Conservation (phyloP, 2,329 filamentous ascomycete species). For the Aspergillus texensis region DNA sequence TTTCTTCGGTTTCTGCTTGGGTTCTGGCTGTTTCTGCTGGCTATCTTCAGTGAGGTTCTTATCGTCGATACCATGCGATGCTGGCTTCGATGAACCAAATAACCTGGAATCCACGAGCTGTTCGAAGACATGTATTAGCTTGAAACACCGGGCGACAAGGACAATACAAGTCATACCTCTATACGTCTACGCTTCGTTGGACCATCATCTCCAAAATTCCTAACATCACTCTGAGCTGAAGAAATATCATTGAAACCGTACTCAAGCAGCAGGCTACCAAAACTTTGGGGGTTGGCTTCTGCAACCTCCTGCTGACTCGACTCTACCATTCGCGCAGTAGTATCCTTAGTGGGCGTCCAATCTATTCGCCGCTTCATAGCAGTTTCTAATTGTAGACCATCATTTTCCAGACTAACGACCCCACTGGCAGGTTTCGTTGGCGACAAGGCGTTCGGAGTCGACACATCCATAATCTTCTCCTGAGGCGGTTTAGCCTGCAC, state of each 20-base stretch:
- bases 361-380: constrained; percentile 61
- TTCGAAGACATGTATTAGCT: constrained; percentile 7
- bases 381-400: constrained; percentile 36
- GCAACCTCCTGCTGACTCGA: constrained; percentile 12
- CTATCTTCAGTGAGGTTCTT: constrained; percentile 19
- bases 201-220: constrained; percentile 20
- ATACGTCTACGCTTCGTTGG: constrained; percentile 43
- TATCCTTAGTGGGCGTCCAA: constrained; percentile 68
- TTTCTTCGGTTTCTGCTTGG: constrained; percentile 46
- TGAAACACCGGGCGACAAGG: not conserved
- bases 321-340: constrained; percentile 29
- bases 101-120: constrained; percentile 31
- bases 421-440: constrained; percentile 9
- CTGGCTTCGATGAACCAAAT: constrained; percentile 17
- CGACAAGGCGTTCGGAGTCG: constrained; percentile 3
- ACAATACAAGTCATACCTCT: constrained; percentile 31
- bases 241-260: constrained; percentile 42
- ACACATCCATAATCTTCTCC: constrained; percentile 14
- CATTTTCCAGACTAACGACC: constrained; percentile 22
- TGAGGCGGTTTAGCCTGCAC: constrained; percentile 14
- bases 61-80: constrained; percentile 7
- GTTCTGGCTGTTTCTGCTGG: constrained; percentile 13
- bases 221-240: constrained; percentile 17
- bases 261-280: constrained; percentile 42
- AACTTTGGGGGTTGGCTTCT: constrained; percentile 19